Percentiles rank a stretch among this genome's conserved stretches.
Evolutionary conservation across 1,284 basidiomycete species (phyloP).

Genomic region (Lignosus rhinocerotis): DNA sequence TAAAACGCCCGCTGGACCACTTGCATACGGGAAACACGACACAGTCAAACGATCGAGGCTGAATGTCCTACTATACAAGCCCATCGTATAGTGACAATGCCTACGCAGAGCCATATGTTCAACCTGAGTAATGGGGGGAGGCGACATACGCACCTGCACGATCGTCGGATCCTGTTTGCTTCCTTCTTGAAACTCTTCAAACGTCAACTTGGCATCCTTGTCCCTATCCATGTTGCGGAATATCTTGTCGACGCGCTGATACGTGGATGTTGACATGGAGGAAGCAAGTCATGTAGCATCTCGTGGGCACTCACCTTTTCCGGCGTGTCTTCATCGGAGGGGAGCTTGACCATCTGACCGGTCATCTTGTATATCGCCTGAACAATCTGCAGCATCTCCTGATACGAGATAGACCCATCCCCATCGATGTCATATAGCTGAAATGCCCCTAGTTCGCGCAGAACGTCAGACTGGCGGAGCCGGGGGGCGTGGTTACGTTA

Average conservation of each 20-base stretch:
- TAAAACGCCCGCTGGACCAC: conserved; percentile 5
- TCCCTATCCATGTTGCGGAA: conserved; percentile 93
- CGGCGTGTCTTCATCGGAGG: conserved; percentile 97
- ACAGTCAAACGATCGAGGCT: not conserved
- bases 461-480: not conserved
- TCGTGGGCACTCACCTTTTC: conserved; percentile 74
- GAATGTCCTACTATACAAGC: conserved; percentile 49
- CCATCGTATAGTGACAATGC: conserved; percentile 80
- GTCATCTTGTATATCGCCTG: conserved; percentile 99
- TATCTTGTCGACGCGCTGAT: conserved; percentile 93
- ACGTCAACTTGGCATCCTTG: conserved; percentile 87
- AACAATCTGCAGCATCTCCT: conserved; percentile 98
- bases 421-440: conserved; percentile 99
- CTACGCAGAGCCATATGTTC: conserved; percentile 37
- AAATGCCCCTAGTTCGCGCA: conserved; percentile 83
- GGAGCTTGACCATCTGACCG: conserved; percentile 98
- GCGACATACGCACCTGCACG: conserved; percentile 71
- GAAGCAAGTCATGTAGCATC: not conserved
- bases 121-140: not conserved
- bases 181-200: conserved; percentile 95
- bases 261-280: not conserved
- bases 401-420: conserved; percentile 95
- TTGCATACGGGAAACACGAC: conserved; percentile 18
- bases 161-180: conserved; percentile 98
- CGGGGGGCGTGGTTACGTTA: conserved; percentile 21